Evolutionary conservation across 2,329 filamentous ascomycete genomes (phyloP), one percentile per base, ranked within the genome.

Genomic region (Aspergillus luchuensis): DNA sequence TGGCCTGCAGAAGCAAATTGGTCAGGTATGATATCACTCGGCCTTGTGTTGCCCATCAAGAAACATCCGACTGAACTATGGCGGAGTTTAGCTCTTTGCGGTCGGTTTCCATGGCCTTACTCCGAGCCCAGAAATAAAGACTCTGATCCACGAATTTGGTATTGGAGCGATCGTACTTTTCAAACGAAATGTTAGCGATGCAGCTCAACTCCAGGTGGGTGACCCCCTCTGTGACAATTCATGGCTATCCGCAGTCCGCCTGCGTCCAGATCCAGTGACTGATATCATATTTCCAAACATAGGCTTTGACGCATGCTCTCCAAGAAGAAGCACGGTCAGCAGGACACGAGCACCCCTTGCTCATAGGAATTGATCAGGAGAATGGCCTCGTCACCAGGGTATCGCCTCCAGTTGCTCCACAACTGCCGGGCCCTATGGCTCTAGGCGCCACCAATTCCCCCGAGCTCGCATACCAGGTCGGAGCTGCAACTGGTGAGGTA

Each of bases 341-440:
- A 17, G 76, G 77, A 5, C 74, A 81, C 62, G 47, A 72, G 38
- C 71, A 75, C 56, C 76, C 74, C 54, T 67, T 81, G 1, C 75
- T 81, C 53, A 81, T 81, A 33, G 76, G 74, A 4, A 78, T 79
- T 38, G 79, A 80, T 52, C 78, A 81, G 63, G 79, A 81, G 62
- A 80, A 80, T 72, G 78, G 78, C 4, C 65, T 80, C 7, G 76
- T 81, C 28, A 79, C 79, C 23, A 70, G 78, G 2, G 76, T 81
- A 36, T 74, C 72, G 30, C 72, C 76, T 5, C 75, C 77, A 4
- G 69, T 78, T 23, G 77, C 75, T 36, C 62, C 75, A 10, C 78
- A 79, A 53, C 65, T 80, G 8, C 78, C 79, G 3, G 79, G 78
- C 2, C 67, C 76, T 5, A 80, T 80, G 79, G 72, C 79, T n/a